A percentile compares a stretch with the other conserved stretches of the same genome.
These are phyloP conservation scores for Epichloe aotearoae DNA, from an alignment of 2,329 filamentous ascomycete genomes.

Conservation along the genomic window DNA sequence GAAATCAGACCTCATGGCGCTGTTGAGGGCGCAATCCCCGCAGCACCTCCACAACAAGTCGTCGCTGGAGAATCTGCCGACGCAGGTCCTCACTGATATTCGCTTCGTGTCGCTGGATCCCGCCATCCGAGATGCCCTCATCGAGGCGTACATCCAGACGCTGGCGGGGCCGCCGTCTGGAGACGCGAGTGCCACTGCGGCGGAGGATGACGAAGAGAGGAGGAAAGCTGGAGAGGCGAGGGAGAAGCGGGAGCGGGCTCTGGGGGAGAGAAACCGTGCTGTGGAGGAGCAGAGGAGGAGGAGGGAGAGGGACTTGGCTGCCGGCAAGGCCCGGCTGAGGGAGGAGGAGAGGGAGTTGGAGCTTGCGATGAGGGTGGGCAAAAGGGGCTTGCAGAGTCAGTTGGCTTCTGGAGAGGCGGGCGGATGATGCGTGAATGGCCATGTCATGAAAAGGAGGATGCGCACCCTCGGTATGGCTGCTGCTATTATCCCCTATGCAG, in stretches of 20 bases:
- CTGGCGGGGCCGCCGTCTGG: conserved; percentile 42
- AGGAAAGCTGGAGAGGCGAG: conserved; percentile 36
- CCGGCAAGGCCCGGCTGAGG: conserved; percentile 45
- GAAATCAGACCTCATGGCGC: conserved; percentile 53
- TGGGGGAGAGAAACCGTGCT: conserved; percentile 48
- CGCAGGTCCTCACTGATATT: conserved; percentile 49
- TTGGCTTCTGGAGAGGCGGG: conserved; percentile 23
- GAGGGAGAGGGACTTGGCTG: conserved; percentile 44
- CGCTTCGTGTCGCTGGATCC: conserved; percentile 56
- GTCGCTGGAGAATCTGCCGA: conserved; percentile 43
- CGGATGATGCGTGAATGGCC: conserved; percentile 10
- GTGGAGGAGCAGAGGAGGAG: conserved; percentile 51
- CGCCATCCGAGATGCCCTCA: conserved; percentile 46
- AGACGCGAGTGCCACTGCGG: conserved; percentile 22
- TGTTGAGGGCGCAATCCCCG: conserved; percentile 50
- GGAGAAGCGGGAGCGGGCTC: conserved; percentile 49
- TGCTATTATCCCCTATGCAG: too few relatives aligned
- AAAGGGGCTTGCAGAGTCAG: conserved; percentile 51
- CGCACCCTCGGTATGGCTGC: too few relatives aligned
- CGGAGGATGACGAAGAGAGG: conserved; percentile 36
- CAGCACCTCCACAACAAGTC: conserved; percentile 47
- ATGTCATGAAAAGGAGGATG: too few relatives aligned
- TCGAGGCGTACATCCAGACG: conserved; percentile 53
- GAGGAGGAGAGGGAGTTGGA: conserved; percentile 58
- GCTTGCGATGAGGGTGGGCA: conserved; percentile 54